Evolutionary conservation across 2,329 filamentous ascomycete species (phyloP).

Genomic region (Verticillium longisporum): DNA sequence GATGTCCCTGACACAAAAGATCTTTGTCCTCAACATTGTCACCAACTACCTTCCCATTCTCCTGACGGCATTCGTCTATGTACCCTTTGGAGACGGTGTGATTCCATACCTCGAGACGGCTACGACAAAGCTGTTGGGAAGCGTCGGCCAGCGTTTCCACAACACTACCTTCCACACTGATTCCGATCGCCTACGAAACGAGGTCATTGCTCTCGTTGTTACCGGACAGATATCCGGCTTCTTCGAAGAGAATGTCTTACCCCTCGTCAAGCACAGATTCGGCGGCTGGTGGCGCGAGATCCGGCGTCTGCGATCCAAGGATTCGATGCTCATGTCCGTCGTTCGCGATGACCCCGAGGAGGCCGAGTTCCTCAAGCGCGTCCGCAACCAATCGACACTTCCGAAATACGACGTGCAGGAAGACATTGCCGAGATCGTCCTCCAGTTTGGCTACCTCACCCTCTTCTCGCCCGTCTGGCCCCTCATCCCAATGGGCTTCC

Average conservation of each 20-base stretch:
- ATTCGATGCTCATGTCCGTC: conserved; percentile 31
- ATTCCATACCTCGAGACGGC: conserved; percentile 61
- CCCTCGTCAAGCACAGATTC: conserved; percentile 56
- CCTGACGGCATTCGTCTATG: conserved; percentile 72
- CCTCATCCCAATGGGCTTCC: conserved; percentile 63
- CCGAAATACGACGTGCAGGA: conserved; percentile 65
- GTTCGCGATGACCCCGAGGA: conserved; percentile 56
- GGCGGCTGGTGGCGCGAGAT: conserved; percentile 38
- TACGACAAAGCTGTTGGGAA: conserved; percentile 37
- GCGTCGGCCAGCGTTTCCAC: conserved; percentile 44
- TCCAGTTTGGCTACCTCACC: conserved; percentile 68
- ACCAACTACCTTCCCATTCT: conserved; percentile 72
- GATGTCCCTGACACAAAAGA: conserved; percentile 64
- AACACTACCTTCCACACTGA: conserved; percentile 56
- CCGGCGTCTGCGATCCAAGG: conserved; percentile 23
- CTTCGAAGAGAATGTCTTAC: conserved; percentile 65
- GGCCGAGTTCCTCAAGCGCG: conserved; percentile 52
- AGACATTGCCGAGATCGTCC: conserved; percentile 66
- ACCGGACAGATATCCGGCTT: conserved; percentile 67
- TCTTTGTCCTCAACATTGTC: conserved; percentile 74
- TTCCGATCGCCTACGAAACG: conserved; percentile 57
- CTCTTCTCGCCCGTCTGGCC: conserved; percentile 74
- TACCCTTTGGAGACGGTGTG: conserved; percentile 63
- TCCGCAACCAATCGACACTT: conserved; percentile 61
- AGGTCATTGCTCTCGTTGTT: conserved; percentile 70